Conservation (phyloP, 2,329 filamentous ascomycete genomes). For the Aspergillus awamori region DNA sequence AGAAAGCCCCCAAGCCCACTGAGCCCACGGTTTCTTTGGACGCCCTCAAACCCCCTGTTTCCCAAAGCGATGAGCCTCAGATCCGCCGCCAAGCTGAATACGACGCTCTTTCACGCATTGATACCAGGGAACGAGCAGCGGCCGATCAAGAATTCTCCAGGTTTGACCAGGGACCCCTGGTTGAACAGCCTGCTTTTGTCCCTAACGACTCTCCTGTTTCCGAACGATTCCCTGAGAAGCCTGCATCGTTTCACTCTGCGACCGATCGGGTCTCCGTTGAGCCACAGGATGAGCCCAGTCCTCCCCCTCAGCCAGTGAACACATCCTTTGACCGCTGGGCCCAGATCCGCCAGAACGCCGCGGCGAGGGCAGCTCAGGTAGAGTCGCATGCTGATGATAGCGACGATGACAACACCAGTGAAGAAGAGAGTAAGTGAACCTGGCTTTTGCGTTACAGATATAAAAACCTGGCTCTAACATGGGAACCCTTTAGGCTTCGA, state of each 20-base stretch:
- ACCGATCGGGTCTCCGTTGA: slow-evolving; percentile 16
- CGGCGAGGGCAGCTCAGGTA: slow-evolving; percentile 70
- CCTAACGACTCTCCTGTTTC: slow-evolving; percentile 55
- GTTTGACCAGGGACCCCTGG: slow-evolving; percentile 87
- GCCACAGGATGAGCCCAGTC: slow-evolving; percentile 11
- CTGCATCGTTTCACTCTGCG: slow-evolving; percentile 7
- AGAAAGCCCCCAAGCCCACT: slow-evolving; percentile 24
- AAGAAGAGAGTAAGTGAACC: slow-evolving; percentile 79
- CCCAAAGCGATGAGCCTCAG: slow-evolving; percentile 36
- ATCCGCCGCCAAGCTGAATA: slow-evolving; percentile 55
- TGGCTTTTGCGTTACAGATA: background rate
- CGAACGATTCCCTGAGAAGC: slow-evolving; percentile 21
- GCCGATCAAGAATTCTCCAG: slow-evolving; percentile 57
- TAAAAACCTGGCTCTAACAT: slow-evolving; percentile 28
- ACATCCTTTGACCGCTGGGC: slow-evolving; percentile 83
- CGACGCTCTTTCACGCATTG: slow-evolving; percentile 63
- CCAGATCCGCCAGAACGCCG: slow-evolving; percentile 92
- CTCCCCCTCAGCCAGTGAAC: slow-evolving; percentile 11
- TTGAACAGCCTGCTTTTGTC: slow-evolving; percentile 82
- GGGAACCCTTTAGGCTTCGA: slow-evolving; percentile 72
- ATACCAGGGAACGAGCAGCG: slow-evolving; percentile 52
- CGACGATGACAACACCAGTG: slow-evolving; percentile 88
- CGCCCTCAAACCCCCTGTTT: slow-evolving; percentile 31
- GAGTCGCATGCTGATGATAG: slow-evolving; percentile 61
- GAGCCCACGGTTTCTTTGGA: background rate